phyloP scores from a whole-genome alignment of 805 yeast species.

The Scheffersomyces ergatensis region DNA sequence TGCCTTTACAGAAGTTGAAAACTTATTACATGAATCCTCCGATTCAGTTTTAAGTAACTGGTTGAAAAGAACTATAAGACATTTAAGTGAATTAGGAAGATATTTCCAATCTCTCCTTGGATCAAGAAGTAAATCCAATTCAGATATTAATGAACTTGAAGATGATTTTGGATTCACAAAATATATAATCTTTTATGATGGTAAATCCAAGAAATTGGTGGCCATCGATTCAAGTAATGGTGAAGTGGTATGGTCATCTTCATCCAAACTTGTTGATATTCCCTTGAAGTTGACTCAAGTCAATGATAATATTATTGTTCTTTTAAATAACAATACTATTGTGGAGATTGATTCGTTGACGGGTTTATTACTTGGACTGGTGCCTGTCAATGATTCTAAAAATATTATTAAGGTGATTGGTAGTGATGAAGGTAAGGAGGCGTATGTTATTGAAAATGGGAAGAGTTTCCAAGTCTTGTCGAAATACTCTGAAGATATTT shows the following conservation, averaged over 20 bases:
- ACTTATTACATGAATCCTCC: conserved; percentile 26
- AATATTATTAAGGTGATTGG: conserved; percentile 4
- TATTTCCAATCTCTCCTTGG: conserved; percentile 12
- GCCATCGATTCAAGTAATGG: conserved; percentile 44
- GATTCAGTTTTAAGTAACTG: conserved; percentile 22
- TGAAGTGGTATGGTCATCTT: conserved; percentile 34
- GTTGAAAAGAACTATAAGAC: conserved; percentile 27
- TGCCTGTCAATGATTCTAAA: background rate
- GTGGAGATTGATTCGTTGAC: conserved; percentile 10
- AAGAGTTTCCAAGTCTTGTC: background rate
- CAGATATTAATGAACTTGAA: conserved; percentile 4
- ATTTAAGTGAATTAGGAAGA: conserved; percentile 32
- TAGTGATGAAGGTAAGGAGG: background rate
- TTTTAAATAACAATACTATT: conserved; percentile 8
- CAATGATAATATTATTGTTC: conserved; percentile 8
- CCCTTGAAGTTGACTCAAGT: conserved; percentile 8
- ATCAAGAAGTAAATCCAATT: background rate
- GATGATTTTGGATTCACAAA: conserved; percentile 32
- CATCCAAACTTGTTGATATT: conserved; percentile 9
- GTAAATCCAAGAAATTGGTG: conserved; percentile 23
- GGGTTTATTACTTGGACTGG: conserved; percentile 6
- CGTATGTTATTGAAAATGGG: background rate
- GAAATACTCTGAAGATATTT: background rate
- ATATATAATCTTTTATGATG: conserved; percentile 26
- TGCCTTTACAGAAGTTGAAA: conserved; percentile 26